These are phyloP conservation scores for Pistacia vera DNA, from an alignment of 345 rosid species.

Conservation along the genomic window DNA sequence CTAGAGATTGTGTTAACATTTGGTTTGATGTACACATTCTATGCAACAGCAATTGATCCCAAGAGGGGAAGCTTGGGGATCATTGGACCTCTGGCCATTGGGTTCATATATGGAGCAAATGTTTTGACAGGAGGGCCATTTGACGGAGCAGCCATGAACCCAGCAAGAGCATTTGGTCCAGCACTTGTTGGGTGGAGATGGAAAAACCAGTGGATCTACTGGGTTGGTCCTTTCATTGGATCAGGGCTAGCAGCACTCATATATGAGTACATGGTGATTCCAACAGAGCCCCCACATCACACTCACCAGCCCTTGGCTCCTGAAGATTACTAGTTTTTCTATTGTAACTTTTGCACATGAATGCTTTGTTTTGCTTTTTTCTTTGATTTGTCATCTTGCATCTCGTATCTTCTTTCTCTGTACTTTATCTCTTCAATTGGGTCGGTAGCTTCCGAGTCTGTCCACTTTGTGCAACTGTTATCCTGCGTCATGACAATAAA, in stretches of 20 bases:
- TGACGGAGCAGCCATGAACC: constrained; percentile 56
- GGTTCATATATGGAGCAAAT: constrained; percentile 41
- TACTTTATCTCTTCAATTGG: neutral
- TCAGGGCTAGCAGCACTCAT: constrained; percentile 49
- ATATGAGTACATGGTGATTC: constrained; percentile 61
- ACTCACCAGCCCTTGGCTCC: constrained; percentile 79
- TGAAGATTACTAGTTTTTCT: constrained; percentile 61
- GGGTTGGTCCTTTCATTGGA: constrained; percentile 51
- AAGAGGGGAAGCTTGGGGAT: constrained; percentile 49
- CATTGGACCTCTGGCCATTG: constrained; percentile 51
- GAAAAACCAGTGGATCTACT: constrained; percentile 57
- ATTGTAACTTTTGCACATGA: neutral
- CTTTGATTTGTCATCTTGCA: neutral
- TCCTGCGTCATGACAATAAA: neutral
- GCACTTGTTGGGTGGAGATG: constrained; percentile 58
- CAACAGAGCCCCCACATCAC: constrained; percentile 39
- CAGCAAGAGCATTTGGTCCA: constrained; percentile 48
- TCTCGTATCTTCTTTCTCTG: neutral
- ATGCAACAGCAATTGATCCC: constrained; percentile 47
- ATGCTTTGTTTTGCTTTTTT: neutral
- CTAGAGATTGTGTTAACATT: constrained; percentile 48
- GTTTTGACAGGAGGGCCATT: constrained; percentile 52
- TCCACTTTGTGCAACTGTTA: neutral
- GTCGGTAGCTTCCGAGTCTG: neutral
- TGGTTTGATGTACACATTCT: constrained; percentile 45